Conservation (phyloP, 305 asterid genomes). For the Fraxinus dipetala region DNA sequence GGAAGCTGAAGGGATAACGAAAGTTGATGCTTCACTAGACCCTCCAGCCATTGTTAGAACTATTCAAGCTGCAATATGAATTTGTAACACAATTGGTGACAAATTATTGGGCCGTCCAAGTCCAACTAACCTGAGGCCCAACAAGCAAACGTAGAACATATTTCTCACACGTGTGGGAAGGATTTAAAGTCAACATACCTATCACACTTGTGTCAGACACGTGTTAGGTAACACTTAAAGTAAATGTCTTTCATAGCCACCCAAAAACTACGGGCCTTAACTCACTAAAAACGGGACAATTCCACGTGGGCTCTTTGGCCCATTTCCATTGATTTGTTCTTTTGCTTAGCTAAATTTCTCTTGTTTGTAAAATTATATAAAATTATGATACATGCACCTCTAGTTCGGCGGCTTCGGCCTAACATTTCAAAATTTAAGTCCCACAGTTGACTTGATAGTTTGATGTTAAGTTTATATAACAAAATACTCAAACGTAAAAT, state of each 20-base stretch:
- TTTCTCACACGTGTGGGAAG: slow-evolving; percentile 38
- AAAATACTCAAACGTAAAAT: too few relatives aligned
- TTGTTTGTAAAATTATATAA: background rate
- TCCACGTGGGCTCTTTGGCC: slow-evolving; percentile 34
- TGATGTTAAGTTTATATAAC: too few relatives aligned
- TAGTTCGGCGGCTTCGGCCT: background rate
- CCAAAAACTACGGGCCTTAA: slow-evolving; percentile 17
- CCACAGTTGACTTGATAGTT: background rate
- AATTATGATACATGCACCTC: slow-evolving; percentile 14
- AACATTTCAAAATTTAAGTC: background rate
- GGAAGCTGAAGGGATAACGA: slow-evolving; percentile 66
- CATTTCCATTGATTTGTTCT: slow-evolving; percentile 22
- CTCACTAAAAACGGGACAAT: slow-evolving; percentile 22
- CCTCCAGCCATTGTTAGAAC: slow-evolving; percentile 47
- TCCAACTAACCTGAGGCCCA: slow-evolving; percentile 29
- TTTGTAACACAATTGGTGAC: background rate
- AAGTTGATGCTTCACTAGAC: slow-evolving; percentile 65
- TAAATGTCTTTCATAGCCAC: background rate
- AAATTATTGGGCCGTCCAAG: slow-evolving; percentile 21
- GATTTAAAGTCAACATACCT: background rate
- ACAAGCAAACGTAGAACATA: slow-evolving; percentile 25
- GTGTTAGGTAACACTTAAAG: slow-evolving; percentile 25
- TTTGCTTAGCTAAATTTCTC: background rate
- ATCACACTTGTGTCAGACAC: slow-evolving; percentile 19
- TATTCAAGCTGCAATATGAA: slow-evolving; percentile 31